These are phyloP conservation scores for Aspergillus sp. DNA, from an alignment of 2,329 filamentous ascomycete genomes.

Conservation along the genomic window DNA sequence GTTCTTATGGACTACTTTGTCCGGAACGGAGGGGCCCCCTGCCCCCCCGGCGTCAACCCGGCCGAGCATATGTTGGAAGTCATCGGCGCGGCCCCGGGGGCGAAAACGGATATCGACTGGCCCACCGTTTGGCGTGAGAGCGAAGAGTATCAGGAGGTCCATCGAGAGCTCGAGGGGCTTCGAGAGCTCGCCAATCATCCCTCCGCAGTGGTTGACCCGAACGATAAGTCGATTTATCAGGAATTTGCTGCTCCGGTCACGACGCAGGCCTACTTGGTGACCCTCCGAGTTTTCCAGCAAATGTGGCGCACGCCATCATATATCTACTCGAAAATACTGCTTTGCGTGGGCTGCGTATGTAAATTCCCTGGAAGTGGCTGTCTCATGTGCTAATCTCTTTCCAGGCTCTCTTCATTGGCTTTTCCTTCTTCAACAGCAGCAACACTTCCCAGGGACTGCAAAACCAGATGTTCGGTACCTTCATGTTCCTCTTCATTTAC, in stretches of 20 bases:
- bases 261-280: constrained; percentile 63
- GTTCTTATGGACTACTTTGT: constrained; percentile 61
- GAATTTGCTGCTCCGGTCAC: constrained; percentile 59
- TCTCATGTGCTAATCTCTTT: neutral
- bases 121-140: constrained; percentile 57
- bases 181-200: constrained; percentile 45
- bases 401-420: constrained; percentile 70
- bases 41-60: constrained; percentile 61
- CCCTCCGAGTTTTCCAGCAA: constrained; percentile 74
- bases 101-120: constrained; percentile 50
- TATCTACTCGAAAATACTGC: constrained; percentile 74
- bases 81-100: constrained; percentile 57
- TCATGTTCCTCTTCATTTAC: constrained; percentile 78
- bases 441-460: constrained; percentile 77
- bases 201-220: constrained; percentile 39
- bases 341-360: constrained; percentile 58
- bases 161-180: constrained; percentile 48
- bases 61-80: constrained; percentile 67
- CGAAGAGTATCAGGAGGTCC: constrained; percentile 52
- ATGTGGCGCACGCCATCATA: constrained; percentile 86
- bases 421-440: constrained; percentile 71
- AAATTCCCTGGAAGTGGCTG: neutral
- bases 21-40: constrained; percentile 55
- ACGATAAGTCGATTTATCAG: constrained; percentile 43
- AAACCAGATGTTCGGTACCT: constrained; percentile 84